phyloP scores from a whole-genome alignment of 768 basidiomycete species.

The Lactifluus subvellereus region DNA sequence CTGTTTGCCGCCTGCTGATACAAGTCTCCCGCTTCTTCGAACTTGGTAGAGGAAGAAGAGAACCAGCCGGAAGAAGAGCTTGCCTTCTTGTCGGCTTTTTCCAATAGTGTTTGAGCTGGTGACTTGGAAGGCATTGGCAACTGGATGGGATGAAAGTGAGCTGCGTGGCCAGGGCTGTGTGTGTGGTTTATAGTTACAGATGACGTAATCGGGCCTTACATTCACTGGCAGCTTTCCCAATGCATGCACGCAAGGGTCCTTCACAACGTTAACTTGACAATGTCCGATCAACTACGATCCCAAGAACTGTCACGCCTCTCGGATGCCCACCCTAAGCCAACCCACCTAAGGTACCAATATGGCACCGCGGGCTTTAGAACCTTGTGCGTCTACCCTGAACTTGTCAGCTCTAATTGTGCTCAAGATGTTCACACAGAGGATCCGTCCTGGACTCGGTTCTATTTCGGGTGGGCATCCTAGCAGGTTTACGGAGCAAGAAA shows the following conservation, averaged over 20 bases:
- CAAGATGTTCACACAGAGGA: constrained; percentile 41
- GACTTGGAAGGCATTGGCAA: constrained; percentile 67
- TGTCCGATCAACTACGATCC: constrained; percentile 29
- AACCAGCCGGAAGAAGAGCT: constrained; percentile 84
- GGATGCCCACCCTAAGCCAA: constrained; percentile 67
- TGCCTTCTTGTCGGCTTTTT: constrained; percentile 92
- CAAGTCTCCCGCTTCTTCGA: constrained; percentile 92
- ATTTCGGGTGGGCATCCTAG: constrained; percentile 88
- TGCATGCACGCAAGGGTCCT: background rate
- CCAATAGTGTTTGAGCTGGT: constrained; percentile 64
- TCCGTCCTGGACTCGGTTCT: constrained; percentile 80
- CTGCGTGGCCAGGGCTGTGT: background rate
- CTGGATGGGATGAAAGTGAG: constrained; percentile 16
- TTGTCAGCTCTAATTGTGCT: background rate
- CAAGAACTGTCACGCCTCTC: constrained; percentile 45
- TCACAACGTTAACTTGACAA: constrained; percentile 6
- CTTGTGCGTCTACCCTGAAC: constrained; percentile 46
- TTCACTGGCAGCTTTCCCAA: too few species aligned
- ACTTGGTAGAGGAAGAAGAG: constrained; percentile 75
- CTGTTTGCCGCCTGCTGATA: constrained; percentile 92
- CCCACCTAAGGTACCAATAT: constrained; percentile 68
- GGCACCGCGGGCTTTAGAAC: constrained; percentile 95
- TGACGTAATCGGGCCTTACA: constrained; percentile 12
- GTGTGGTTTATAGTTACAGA: background rate
- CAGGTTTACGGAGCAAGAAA: constrained; percentile 84